Evolutionary conservation across 78 protist species (phyloP), one percentile per base, ranked within the genome.

Genomic region (Anaeramoeba flamelloides): DNA sequence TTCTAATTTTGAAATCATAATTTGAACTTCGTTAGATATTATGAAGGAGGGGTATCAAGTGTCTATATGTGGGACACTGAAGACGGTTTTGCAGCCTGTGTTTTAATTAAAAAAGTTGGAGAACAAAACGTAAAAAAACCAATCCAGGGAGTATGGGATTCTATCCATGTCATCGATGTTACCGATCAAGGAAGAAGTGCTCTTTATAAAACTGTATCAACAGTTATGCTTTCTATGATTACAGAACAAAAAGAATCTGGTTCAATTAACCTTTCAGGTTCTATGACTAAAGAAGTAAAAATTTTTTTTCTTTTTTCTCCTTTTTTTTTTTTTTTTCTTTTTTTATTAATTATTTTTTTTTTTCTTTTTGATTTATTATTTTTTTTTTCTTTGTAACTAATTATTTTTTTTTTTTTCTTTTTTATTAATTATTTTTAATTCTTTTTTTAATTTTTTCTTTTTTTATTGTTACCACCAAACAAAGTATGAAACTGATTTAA

Each of bases 111-210:
- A 78, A 94, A 94, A 87, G 78, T 84, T 80, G 84, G 40, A 40
- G n/a, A n/a, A n/a, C n/a, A n/a, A n/a, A n/a, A n/a, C n/a, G n/a
- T 82, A 81, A 90, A 87, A 74, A 84, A 75, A 79, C 85, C 89
- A 77, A 86, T 86, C 84, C 78, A 83, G 83, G 98, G 97, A 38
- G 64, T 87, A 32, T 94, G 97, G 96, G 95, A 94, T 81, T 89
- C 96, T 76, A 93, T 94, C 74, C 98, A 94, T 83, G 95, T 94
- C 40, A 74, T 94, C 38, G 94, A 92, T 77, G 97, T 90, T 1
- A n/a, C n/a, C n/a, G 40, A 32, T 84, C 89, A 83, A 82, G 39
- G 34, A 39, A 4, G 1, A 36, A 85, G 81, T 30, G 88, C 92
- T 38, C 76, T 38, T 36, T 95, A 95, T 86, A 83, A 91, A 76